phyloP scores from a whole-genome alignment of 2,329 filamentous ascomycete species.

The Neophaeococcomyces aloes region DNA sequence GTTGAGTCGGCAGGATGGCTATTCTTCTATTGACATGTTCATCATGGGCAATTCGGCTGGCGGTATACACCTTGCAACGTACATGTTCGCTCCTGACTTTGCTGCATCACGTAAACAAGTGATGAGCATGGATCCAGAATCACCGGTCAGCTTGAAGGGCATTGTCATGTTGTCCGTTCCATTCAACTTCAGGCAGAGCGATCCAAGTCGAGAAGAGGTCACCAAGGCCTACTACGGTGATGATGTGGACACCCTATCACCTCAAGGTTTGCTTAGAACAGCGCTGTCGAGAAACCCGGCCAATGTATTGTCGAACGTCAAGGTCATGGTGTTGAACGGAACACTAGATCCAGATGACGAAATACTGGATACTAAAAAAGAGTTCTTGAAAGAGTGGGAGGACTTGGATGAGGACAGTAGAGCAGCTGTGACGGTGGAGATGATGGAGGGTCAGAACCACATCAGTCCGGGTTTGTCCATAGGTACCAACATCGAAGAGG shows the following conservation, averaged over 20 bases:
- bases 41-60: slow-evolving; percentile 35
- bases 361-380: slow-evolving; percentile 9
- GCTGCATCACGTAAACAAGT: not conserved
- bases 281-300: slow-evolving; percentile 2
- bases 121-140: not conserved
- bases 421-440: not conserved
- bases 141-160: not conserved
- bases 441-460: slow-evolving; percentile 12
- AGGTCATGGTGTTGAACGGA: slow-evolving; percentile 8
- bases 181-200: slow-evolving; percentile 6
- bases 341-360: slow-evolving; percentile 14
- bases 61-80: slow-evolving; percentile 31
- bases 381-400: slow-evolving; percentile 12
- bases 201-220: slow-evolving; percentile 24
- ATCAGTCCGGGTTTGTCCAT: slow-evolving; percentile 7
- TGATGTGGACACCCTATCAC: not conserved
- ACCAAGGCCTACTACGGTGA: slow-evolving; percentile 11
- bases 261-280: slow-evolving; percentile 11
- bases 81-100: slow-evolving; percentile 23
- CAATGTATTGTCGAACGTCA: slow-evolving; percentile 4
- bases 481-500: slow-evolving; percentile 5
- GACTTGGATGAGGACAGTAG: not conserved
- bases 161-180: slow-evolving; percentile 8
- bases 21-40: slow-evolving; percentile 27
- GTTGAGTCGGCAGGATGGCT: slow-evolving; percentile 18